These are phyloP conservation scores for Didymella arachidicola DNA, from an alignment of 2,329 filamentous ascomycete species.

Conservation along the genomic window DNA sequence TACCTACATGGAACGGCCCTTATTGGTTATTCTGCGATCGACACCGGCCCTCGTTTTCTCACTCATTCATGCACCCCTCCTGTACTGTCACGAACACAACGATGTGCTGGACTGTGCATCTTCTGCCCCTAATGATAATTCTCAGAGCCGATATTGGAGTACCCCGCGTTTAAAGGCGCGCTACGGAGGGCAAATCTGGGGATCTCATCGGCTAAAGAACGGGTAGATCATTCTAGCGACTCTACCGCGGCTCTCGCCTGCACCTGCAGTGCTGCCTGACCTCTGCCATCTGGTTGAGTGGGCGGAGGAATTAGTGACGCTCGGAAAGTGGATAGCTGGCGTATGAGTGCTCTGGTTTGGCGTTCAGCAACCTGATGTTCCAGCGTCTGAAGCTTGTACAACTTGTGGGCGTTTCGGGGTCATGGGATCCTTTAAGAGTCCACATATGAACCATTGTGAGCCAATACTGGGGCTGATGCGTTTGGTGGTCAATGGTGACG, in stretches of 20 bases:
- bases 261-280: conserved; percentile 3
- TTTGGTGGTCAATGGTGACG: neutral
- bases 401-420: neutral
- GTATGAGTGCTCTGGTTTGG: neutral
- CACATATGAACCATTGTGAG: neutral
- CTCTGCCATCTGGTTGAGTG: neutral
- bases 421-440: neutral
- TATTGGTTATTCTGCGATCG: too few relatives aligned
- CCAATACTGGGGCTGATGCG: neutral
- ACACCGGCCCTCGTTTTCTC: too few relatives aligned
- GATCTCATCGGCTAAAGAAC: conserved; percentile 12
- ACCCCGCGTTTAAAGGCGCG: conserved; percentile 19
- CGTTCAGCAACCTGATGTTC: neutral
- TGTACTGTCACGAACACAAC: neutral
- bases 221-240: conserved; percentile 3
- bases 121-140: conserved; percentile 3
- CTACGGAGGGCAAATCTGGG: conserved; percentile 7
- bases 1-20: too few relatives aligned
- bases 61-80: too few relatives aligned
- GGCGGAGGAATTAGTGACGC: neutral
- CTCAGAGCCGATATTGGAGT: conserved; percentile 4
- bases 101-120: neutral
- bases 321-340: neutral
- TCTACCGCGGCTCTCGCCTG: neutral
- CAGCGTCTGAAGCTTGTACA: neutral